Conservation (phyloP, 495 filamentous ascomycete genomes). For the Aspergillus saccharolyticus region DNA sequence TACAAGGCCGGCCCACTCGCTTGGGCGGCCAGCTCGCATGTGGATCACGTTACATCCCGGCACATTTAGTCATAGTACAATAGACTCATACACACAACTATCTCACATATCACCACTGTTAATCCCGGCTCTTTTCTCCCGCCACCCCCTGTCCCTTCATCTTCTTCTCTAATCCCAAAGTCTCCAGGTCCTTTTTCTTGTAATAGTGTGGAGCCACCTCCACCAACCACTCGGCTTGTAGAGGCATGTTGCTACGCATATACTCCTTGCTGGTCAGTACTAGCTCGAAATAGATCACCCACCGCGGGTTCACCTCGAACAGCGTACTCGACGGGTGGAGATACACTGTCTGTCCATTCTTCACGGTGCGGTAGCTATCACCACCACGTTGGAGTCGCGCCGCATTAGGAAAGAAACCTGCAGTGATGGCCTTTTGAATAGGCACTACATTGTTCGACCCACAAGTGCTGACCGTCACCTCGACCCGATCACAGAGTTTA, state of each 20-base stretch:
- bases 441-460: conserved; percentile 67
- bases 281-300: conserved; percentile 87
- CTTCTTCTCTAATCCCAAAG: conserved; percentile 73
- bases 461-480: conserved; percentile 66
- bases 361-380: conserved; percentile 90
- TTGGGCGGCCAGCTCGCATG: too few relatives aligned
- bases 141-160: conserved; percentile 57
- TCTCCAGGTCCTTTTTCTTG: conserved; percentile 88
- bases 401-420: conserved; percentile 94
- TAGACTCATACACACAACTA: too few relatives aligned
- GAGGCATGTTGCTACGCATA: conserved; percentile 80
- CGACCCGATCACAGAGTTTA: conserved; percentile 92
- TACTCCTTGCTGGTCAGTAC: conserved; percentile 94
- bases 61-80: too few relatives aligned
- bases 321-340: conserved; percentile 82
- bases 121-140: conserved; percentile 45
- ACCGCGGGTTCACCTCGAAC: conserved; percentile 78
- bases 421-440: conserved; percentile 81
- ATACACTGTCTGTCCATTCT: conserved; percentile 85
- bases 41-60: too few relatives aligned
- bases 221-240: conserved; percentile 78
- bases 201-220: conserved; percentile 96
- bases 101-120: too few relatives aligned
- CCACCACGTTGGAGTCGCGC: conserved; percentile 80
- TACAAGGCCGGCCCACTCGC: too few relatives aligned